These are phyloP conservation scores for Fusarium sp. DNA, from an alignment of 2,329 filamentous ascomycete genomes.

Conservation along the genomic window DNA sequence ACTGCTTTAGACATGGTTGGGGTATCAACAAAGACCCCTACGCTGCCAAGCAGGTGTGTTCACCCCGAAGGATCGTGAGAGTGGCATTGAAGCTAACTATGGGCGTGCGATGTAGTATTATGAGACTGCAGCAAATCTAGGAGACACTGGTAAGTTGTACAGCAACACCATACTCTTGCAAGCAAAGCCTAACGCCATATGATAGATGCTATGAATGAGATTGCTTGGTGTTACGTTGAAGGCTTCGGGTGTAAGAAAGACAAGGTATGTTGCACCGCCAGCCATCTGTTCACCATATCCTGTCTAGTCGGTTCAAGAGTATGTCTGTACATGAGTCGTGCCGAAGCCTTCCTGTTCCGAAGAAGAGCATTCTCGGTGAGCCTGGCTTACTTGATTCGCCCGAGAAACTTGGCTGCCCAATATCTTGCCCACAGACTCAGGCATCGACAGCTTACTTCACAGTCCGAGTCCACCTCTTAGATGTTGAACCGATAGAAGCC, in stretches of 20 bases:
- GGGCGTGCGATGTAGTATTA: slow-evolving; percentile 75
- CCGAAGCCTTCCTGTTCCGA: slow-evolving; percentile 1
- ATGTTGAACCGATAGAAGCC: not conserved
- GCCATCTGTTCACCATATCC: slow-evolving; percentile 13
- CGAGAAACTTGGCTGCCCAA: slow-evolving; percentile 31
- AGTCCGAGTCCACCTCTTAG: not conserved
- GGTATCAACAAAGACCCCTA: slow-evolving; percentile 87
- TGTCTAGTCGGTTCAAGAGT: slow-evolving; percentile 16
- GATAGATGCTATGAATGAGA: slow-evolving; percentile 95
- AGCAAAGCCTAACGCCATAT: slow-evolving; percentile 25
- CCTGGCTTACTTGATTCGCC: slow-evolving; percentile 31
- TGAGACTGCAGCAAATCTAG: slow-evolving; percentile 95
- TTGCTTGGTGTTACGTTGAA: slow-evolving; percentile 93
- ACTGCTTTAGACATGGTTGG: slow-evolving; percentile 95
- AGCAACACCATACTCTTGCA: not conserved
- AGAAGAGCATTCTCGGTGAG: slow-evolving; percentile 28
- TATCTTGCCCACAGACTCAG: slow-evolving; percentile 16
- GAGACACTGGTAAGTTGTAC: slow-evolving; percentile 76
- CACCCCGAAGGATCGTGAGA: not conserved
- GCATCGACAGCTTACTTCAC: slow-evolving; percentile 21
- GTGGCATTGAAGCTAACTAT: slow-evolving; percentile 17
- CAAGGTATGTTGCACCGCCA: slow-evolving; percentile 76
- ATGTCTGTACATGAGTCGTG: slow-evolving; percentile 20
- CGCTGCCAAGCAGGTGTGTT: slow-evolving; percentile 77
- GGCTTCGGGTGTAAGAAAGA: slow-evolving; percentile 99